Evolutionary conservation across 805 yeast species (phyloP).

Genomic region (Brettanomyces bruxellensis): DNA sequence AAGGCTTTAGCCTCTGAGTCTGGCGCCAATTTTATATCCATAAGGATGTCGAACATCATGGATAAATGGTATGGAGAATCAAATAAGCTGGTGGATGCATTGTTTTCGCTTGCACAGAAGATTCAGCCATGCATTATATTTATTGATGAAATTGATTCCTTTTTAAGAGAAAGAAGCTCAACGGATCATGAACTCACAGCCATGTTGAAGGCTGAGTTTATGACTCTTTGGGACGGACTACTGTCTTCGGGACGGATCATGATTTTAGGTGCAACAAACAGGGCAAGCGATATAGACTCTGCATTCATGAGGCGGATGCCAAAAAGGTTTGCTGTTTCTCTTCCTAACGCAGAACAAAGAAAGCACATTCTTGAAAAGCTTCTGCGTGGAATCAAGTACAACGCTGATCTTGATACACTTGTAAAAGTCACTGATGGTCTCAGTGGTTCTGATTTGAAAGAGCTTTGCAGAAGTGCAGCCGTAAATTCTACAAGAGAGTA

Average conservation of each 20-base stretch:
- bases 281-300: constrained; percentile 83
- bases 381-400: constrained; percentile 56
- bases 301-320: constrained; percentile 94
- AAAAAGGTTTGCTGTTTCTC: constrained; percentile 68
- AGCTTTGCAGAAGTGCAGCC: constrained; percentile 89
- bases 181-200: constrained; percentile 94
- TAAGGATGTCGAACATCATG: constrained; percentile 88
- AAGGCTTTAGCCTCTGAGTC: constrained; percentile 90
- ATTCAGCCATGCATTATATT: constrained; percentile 91
- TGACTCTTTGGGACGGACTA: constrained; percentile 97
- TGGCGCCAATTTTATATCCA: constrained; percentile 83
- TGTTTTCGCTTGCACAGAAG: constrained; percentile 81
- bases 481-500: constrained; percentile 82
- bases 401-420: constrained; percentile 55
- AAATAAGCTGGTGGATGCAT: constrained; percentile 87
- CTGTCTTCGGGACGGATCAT: constrained; percentile 66
- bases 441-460: constrained; percentile 89
- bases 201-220: constrained; percentile 88
- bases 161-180: constrained; percentile 74
- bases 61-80: constrained; percentile 98
- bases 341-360: constrained; percentile 66
- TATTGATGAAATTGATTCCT: constrained; percentile 94
- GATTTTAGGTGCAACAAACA: constrained; percentile 90
- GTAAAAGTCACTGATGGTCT: constrained; percentile 61
- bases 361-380: constrained; percentile 60